Percentiles rank a stretch among this genome's conserved stretches.
Conservation (phyloP, 768 basidiomycete genomes). For the Termitomyces sp. region DNA sequence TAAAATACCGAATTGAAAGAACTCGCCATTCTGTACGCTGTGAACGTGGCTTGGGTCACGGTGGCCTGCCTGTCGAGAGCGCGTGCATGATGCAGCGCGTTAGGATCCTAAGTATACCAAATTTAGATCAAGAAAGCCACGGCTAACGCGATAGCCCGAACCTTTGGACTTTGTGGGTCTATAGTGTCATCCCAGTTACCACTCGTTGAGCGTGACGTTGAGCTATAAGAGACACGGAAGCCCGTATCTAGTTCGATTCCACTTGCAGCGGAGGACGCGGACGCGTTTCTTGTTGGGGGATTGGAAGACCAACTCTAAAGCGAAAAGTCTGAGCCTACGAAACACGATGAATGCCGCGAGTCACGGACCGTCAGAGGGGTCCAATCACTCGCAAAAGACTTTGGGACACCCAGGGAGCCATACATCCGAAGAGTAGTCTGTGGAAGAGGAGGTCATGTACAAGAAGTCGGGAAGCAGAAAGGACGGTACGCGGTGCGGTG, state of each 20-base stretch:
- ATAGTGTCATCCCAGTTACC: constrained; percentile 57
- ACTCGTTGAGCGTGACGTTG: constrained; percentile 38
- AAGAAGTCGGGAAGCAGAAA: background rate
- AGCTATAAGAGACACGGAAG: constrained; percentile 38
- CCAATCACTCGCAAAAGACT: constrained; percentile 17
- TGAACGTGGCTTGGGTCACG: constrained; percentile 31
- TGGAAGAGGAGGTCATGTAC: constrained; percentile 6
- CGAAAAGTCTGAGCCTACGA: constrained; percentile 10
- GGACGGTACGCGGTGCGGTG: constrained; percentile 49
- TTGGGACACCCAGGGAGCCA: constrained; percentile 39
- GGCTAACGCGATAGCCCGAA: constrained; percentile 38
- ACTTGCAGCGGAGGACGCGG: constrained; percentile 55
- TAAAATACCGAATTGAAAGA: constrained; percentile 3
- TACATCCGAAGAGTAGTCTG: constrained; percentile 35
- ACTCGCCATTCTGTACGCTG: constrained; percentile 36
- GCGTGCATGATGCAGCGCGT: constrained; percentile 38
- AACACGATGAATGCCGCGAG: background rate
- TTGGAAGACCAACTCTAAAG: constrained; percentile 51
- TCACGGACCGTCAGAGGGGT: constrained; percentile 30
- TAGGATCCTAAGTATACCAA: constrained; percentile 36
- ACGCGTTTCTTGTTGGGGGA: constrained; percentile 52
- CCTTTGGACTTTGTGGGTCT: constrained; percentile 44
- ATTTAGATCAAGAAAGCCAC: constrained; percentile 8
- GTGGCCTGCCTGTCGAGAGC: constrained; percentile 34
- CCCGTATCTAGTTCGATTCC: constrained; percentile 41